phyloP scores from a whole-genome alignment of 192 early-diverging fungal species.

The Podila verticillata region DNA sequence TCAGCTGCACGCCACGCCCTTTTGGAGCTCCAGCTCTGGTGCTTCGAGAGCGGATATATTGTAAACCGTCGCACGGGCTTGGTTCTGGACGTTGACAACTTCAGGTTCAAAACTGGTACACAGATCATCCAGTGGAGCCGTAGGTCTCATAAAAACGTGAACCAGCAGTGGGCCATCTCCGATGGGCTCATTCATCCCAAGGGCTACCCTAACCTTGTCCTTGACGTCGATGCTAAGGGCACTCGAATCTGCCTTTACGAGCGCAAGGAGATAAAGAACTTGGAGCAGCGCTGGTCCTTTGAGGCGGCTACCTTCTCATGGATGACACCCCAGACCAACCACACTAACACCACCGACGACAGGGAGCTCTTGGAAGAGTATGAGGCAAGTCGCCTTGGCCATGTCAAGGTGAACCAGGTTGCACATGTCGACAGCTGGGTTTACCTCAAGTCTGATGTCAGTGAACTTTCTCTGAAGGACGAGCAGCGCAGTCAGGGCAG shows the following conservation, averaged over 20 bases:
- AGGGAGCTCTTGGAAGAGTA: slow-evolving; percentile 40
- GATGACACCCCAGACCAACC: slow-evolving; percentile 13
- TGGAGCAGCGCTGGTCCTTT: slow-evolving; percentile 45
- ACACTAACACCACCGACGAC: slow-evolving; percentile 10
- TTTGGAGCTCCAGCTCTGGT: slow-evolving; percentile 48
- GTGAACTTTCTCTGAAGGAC: slow-evolving; percentile 29
- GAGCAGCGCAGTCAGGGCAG: slow-evolving; percentile 21
- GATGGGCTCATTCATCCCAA: slow-evolving; percentile 42
- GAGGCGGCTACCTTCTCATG: slow-evolving; percentile 40
- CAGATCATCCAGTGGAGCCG: slow-evolving; percentile 37
- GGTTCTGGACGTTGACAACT: slow-evolving; percentile 25
- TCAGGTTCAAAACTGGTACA: slow-evolving; percentile 15
- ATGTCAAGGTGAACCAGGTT: slow-evolving; percentile 11
- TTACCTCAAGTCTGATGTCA: slow-evolving; percentile 45
- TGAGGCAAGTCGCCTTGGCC: slow-evolving; percentile 20
- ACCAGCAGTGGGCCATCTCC: slow-evolving; percentile 33
- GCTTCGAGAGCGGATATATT: slow-evolving; percentile 41
- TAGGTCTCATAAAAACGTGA: slow-evolving; percentile 27
- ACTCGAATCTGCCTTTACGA: slow-evolving; percentile 33
- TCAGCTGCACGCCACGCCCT: slow-evolving; percentile 33
- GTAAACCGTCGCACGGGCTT: slow-evolving; percentile 47
- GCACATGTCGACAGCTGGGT: slow-evolving; percentile 34
- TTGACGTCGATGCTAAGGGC: slow-evolving; percentile 40
- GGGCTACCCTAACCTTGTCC: slow-evolving; percentile 24
- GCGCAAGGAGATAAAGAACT: slow-evolving; percentile 47